These are phyloP conservation scores for Saraca asoca DNA, from an alignment of 331 rosid genomes.

Conservation along the genomic window DNA sequence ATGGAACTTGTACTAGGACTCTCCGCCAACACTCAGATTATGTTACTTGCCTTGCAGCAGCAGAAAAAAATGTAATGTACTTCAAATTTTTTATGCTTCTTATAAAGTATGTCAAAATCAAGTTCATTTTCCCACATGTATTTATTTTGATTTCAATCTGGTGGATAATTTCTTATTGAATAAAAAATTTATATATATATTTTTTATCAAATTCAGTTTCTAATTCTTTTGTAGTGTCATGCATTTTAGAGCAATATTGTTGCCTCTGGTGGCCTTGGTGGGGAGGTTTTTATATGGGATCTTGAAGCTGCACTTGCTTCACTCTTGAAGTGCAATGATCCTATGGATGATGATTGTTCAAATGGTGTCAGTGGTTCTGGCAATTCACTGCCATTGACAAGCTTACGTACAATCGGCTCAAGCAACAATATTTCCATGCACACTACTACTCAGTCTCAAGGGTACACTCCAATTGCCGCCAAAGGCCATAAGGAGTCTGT, in stretches of 20 bases:
- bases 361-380: constrained; percentile 79
- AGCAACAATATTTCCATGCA: constrained; percentile 72
- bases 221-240: constrained; percentile 87
- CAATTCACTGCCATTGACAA: constrained; percentile 64
- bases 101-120: constrained; percentile 35
- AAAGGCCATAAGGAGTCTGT: constrained; percentile 99
- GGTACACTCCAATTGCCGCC: constrained; percentile 82
- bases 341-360: constrained; percentile 71
- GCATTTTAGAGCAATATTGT: constrained; percentile 99
- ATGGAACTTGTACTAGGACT: constrained; percentile 75
- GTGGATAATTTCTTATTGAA: constrained; percentile 34
- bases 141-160: constrained; percentile 30
- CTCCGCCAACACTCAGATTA: constrained; percentile 93
- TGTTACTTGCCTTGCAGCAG: constrained; percentile 91
- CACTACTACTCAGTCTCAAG: constrained; percentile 71
- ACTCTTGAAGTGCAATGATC: constrained; percentile 64
- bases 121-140: constrained; percentile 33
- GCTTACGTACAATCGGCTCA: constrained; percentile 81
- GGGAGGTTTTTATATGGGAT: constrained; percentile 99
- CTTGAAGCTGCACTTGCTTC: constrained; percentile 84
- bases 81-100: constrained; percentile 40
- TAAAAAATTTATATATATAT: constrained; percentile 23
- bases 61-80: constrained; percentile 86
- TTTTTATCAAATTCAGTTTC: constrained; percentile 52
- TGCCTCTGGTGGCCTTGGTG: constrained; percentile 99